Evolutionary conservation across 139 green algal species (phyloP), one percentile per base, ranked within the genome.

Genomic region (Chlorella ohadii): DNA sequence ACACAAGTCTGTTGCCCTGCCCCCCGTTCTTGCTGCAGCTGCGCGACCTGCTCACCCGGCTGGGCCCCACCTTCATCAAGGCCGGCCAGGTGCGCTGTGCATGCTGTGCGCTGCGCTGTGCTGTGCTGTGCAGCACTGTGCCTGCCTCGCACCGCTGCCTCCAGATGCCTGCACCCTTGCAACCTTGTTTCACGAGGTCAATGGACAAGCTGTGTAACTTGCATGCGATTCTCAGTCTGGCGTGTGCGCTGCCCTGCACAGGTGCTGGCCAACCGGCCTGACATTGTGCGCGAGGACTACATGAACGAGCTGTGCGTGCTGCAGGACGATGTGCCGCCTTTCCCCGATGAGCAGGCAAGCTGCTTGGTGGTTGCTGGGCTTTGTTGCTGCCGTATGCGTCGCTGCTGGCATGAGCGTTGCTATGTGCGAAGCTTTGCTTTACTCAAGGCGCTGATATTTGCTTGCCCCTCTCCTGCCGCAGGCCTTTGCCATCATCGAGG

Each of bases 11-110:
- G n/a, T n/a, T 51, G 44, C 7, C 44, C 44, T 6, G 44, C 44
- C 44, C 44, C 44, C 44, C 44, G n/a, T n/a, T n/a, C n/a, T 9
- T 51, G 44, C 51, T 13, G 51, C 87, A 99, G 92, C 92, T 99
- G 36, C 91, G 94, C 15, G 91, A 97, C 75, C 92, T 93, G 63
- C 91, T 99, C 68, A 96, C 92, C 9, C 77, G 82, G 3, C 94
- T 99, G 55, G 97, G 97, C 4, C 97, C 97, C 12, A 96, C 92
- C 23, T 99, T 99, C 92, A 98, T 99, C 89, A 99, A 99, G 90
- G 95, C 96, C 6, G 97, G 97, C 2, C 96, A 98, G 88, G 78
- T 74, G 63, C 22, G 78, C 38, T n/a, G 22, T 3, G 41, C 71
- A 13, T 23, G 25, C 59, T 66, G 59, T 66, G 25, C 25, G 1